Percentiles rank a stretch among this genome's conserved stretches.
phyloP scores from a whole-genome alignment of 768 basidiomycete genomes.

The Leccinum barrowsii region DNA sequence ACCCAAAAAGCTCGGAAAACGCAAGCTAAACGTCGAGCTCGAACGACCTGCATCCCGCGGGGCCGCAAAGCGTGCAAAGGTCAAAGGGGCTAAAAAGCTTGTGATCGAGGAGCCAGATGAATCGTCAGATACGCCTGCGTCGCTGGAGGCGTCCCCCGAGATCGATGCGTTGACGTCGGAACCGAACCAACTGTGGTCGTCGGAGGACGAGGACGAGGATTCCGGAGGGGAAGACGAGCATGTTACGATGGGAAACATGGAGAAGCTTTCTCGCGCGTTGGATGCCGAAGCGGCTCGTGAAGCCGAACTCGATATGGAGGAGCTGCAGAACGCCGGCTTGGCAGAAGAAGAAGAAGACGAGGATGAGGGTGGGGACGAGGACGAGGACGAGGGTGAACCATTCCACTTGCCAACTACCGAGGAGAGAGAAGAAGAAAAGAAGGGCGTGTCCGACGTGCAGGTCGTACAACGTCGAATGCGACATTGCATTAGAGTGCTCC shows the following conservation, averaged over 20 bases:
- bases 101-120: constrained; percentile 14
- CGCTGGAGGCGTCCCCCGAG: constrained; percentile 46
- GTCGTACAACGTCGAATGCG: constrained; percentile 78
- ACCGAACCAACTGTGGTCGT: constrained; percentile 32
- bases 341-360: constrained; percentile 47
- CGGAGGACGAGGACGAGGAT: constrained; percentile 38
- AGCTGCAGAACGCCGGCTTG: constrained; percentile 53
- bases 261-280: constrained; percentile 71
- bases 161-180: constrained; percentile 18
- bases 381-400: constrained; percentile 31
- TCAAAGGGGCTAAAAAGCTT: constrained; percentile 28
- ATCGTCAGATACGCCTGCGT: constrained; percentile 25
- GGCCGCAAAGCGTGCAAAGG: constrained; percentile 32
- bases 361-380: constrained; percentile 37
- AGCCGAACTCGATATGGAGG: constrained; percentile 65
- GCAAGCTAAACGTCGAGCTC: constrained; percentile 51
- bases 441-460: constrained; percentile 65
- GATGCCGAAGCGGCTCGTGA: constrained; percentile 66
- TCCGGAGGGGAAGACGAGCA: constrained; percentile 51
- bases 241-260: constrained; percentile 78
- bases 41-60: constrained; percentile 28
- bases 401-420: constrained; percentile 69
- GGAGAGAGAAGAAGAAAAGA: constrained; percentile 72
- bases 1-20: constrained; percentile 65
- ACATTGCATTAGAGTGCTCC: constrained; percentile 67